phyloP scores from a whole-genome alignment of 352 stramenopile genomes.

The Phytophthora sansomeana region DNA sequence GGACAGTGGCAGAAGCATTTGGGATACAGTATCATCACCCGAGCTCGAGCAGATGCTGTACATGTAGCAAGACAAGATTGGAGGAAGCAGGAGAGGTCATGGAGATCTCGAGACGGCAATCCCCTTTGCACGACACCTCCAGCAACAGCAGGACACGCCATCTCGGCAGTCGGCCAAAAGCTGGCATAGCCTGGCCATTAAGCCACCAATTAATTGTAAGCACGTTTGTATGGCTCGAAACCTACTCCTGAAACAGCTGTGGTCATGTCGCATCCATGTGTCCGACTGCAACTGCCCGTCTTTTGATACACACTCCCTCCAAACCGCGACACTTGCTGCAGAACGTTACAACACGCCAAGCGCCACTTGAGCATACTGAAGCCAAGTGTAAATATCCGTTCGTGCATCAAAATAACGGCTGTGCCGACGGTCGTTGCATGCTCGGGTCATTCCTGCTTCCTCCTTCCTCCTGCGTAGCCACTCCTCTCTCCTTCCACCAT shows the following conservation, averaged over 20 bases:
- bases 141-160: too few species aligned
- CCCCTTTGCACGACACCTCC: too few species aligned
- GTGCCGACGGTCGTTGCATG: neutral
- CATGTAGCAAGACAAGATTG: too few species aligned
- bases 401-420: conserved; percentile 33
- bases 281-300: conserved; percentile 11
- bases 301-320: neutral
- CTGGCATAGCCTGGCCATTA: neutral
- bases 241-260: conserved; percentile 1
- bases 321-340: conserved; percentile 11
- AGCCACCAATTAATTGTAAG: neutral
- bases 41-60: too few species aligned
- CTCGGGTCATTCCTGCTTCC: conserved; percentile 25
- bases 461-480: conserved; percentile 9
- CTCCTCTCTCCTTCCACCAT: conserved; percentile 4
- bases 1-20: too few species aligned
- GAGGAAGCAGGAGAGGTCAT: too few species aligned
- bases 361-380: conserved; percentile 18
- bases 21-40: too few species aligned
- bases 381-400: conserved; percentile 26
- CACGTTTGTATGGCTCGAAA: conserved; percentile 1
- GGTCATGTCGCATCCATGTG: conserved; percentile 14
- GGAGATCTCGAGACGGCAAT: too few species aligned
- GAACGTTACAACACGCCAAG: conserved; percentile 17
- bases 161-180: neutral